A percentile compares a stretch with the other conserved stretches of the same genome.
Evolutionary conservation across 768 basidiomycete genomes (phyloP).

Genomic region (Mycena maculata): DNA sequence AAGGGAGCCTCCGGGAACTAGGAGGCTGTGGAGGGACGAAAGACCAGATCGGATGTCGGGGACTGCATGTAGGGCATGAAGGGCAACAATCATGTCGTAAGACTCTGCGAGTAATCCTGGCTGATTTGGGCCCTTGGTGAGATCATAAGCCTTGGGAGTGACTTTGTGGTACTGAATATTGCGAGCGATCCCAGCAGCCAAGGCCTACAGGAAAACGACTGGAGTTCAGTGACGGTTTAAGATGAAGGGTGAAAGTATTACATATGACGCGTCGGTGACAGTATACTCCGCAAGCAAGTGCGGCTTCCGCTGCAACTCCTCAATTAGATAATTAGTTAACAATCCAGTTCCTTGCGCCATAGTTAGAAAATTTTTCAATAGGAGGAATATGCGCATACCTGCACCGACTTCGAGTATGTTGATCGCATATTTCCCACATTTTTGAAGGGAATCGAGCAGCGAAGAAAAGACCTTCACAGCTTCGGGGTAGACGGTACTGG

Average conservation of each 20-base stretch:
- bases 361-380: too few species aligned
- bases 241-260: too few species aligned
- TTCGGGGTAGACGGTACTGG: not conserved
- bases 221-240: too few species aligned
- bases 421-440: constrained; percentile 6
- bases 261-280: constrained; percentile 21
- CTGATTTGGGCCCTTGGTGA: constrained; percentile 2
- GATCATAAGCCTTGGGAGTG: constrained; percentile 13
- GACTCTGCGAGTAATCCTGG: constrained; percentile 3
- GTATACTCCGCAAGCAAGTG: constrained; percentile 17
- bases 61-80: constrained; percentile 18
- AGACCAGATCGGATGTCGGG: not conserved
- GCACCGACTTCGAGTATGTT: constrained; percentile 25
- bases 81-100: constrained; percentile 16
- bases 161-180: not conserved
- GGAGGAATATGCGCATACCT: too few species aligned
- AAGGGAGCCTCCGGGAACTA: constrained; percentile 17
- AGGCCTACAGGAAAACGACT: too few species aligned
- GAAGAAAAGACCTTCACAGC: not conserved
- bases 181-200: constrained; percentile 8
- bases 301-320: constrained; percentile 4
- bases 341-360: constrained; percentile 11
- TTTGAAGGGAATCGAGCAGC: constrained; percentile 2
- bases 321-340: constrained; percentile 13
- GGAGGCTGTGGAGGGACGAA: not conserved